phyloP scores from a whole-genome alignment of 2,329 filamentous ascomycete species.

The Trichothecium sympodiale region DNA sequence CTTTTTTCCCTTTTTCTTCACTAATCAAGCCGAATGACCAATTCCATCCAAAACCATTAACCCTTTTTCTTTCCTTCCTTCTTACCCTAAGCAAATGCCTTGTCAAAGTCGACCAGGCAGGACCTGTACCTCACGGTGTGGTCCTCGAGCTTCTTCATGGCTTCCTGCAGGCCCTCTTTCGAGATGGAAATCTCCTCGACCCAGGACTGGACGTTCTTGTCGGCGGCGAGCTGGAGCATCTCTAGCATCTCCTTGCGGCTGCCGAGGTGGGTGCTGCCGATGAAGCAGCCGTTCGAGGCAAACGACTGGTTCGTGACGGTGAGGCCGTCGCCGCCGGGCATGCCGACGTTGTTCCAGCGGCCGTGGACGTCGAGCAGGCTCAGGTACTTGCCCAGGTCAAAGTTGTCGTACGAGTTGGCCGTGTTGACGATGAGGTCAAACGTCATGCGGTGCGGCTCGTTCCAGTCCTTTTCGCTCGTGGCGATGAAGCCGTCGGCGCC shows the following conservation, averaged over 20 bases:
- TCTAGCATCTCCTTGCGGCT: slow-evolving; percentile 57
- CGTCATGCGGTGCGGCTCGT: slow-evolving; percentile 43
- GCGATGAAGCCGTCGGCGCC: slow-evolving; percentile 51
- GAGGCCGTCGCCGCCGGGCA: slow-evolving; percentile 67
- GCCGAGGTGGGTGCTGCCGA: slow-evolving; percentile 61
- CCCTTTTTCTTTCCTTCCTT: no score
- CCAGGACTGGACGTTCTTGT: slow-evolving; percentile 60
- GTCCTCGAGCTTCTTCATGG: slow-evolving; percentile 57
- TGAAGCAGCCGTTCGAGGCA: slow-evolving; percentile 61
- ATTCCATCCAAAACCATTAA: no score
- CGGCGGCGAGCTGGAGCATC: slow-evolving; percentile 61
- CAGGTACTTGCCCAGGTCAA: slow-evolving; percentile 63
- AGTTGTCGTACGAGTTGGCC: slow-evolving; percentile 56
- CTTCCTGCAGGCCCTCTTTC: slow-evolving; percentile 57
- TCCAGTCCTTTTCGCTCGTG: slow-evolving; percentile 46
- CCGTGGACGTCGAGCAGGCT: slow-evolving; percentile 72
- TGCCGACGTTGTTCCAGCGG: slow-evolving; percentile 67
- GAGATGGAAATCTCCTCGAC: slow-evolving; percentile 65
- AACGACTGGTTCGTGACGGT: slow-evolving; percentile 64
- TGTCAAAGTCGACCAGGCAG: slow-evolving; percentile 60
- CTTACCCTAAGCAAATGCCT: no score
- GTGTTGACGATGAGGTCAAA: slow-evolving; percentile 73
- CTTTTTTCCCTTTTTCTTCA: no score
- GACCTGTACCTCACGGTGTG: slow-evolving; percentile 67
- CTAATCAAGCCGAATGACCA: no score